Percentiles rank a stretch among this genome's conserved stretches.
Evolutionary conservation across 1,284 basidiomycete genomes (phyloP).

Genomic region (Ustilago nuda): DNA sequence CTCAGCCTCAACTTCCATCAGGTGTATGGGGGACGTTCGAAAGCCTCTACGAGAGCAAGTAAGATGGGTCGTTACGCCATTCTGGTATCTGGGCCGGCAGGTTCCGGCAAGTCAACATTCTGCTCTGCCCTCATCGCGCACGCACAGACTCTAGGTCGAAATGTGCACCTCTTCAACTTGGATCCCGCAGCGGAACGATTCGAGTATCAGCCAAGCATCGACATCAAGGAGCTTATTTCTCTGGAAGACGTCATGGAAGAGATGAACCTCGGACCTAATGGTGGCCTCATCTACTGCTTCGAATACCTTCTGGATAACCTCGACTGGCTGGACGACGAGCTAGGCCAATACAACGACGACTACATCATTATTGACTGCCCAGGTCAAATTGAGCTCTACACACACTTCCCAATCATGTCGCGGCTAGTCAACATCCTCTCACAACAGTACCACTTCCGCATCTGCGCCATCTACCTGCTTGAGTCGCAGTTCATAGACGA

Average conservation of each 20-base stretch:
- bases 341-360: constrained; percentile 91
- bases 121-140: constrained; percentile 90
- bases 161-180: constrained; percentile 93
- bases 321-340: constrained; percentile 98
- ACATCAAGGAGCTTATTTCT: constrained; percentile 92
- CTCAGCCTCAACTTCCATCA: not conserved
- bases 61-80: constrained; percentile 61
- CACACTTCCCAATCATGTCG: constrained; percentile 95
- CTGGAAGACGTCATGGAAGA: constrained; percentile 97
- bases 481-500: constrained; percentile 85
- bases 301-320: constrained; percentile 97
- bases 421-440: constrained; percentile 78
- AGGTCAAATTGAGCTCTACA: constrained; percentile 98
- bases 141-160: constrained; percentile 83
- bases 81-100: constrained; percentile 81
- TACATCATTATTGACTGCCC: constrained; percentile 99
- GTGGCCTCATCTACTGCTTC: constrained; percentile 97
- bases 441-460: constrained; percentile 62
- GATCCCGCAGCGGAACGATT: constrained; percentile 96
- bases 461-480: constrained; percentile 79
- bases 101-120: constrained; percentile 97
- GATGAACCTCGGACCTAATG: constrained; percentile 94
- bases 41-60: not conserved
- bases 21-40: not conserved
- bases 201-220: constrained; percentile 91